These are phyloP conservation scores for Sophora flavescens DNA, from an alignment of 306 rosid genomes.

Conservation along the genomic window DNA sequence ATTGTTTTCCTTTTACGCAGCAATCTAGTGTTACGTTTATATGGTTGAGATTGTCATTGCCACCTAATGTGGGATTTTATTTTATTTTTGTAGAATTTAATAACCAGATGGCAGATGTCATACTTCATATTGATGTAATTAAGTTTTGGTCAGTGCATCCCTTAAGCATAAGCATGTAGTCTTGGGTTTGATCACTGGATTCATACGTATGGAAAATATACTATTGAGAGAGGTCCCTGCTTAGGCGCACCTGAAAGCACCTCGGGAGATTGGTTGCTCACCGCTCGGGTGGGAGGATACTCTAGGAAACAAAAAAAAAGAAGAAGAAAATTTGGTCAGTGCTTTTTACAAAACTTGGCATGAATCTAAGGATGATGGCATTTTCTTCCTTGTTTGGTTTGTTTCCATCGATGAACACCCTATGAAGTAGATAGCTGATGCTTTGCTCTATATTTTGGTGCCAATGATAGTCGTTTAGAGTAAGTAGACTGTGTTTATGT, in stretches of 20 bases:
- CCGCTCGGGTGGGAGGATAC: too few relatives aligned
- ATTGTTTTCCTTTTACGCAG: background rate
- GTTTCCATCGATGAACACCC: background rate
- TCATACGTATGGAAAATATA: too few relatives aligned
- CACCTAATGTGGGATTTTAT: background rate
- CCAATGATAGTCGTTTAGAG: background rate
- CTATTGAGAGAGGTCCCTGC: too few relatives aligned
- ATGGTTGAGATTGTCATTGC: background rate
- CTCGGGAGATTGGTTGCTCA: too few relatives aligned
- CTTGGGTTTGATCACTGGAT: too few relatives aligned
- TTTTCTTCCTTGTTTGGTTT: background rate
- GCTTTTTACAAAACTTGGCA: background rate
- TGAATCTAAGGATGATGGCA: slow-evolving; percentile 27
- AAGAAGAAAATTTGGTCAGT: background rate
- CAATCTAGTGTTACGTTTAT: slow-evolving; percentile 22
- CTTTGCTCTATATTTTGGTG: slow-evolving; percentile 28
- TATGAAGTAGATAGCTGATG: slow-evolving; percentile 24
- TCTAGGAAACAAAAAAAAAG: too few relatives aligned
- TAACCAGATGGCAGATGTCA: too few relatives aligned
- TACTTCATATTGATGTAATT: slow-evolving; percentile 15
- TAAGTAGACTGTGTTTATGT: slow-evolving; percentile 13
- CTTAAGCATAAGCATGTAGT: too few relatives aligned
- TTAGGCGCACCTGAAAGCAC: too few relatives aligned
- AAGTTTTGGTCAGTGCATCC: background rate
- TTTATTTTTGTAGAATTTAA: too few relatives aligned